Base-by-base conservation (phyloP, 1,284 basidiomycete species). In the Pisolithus thermaeus region DNA sequence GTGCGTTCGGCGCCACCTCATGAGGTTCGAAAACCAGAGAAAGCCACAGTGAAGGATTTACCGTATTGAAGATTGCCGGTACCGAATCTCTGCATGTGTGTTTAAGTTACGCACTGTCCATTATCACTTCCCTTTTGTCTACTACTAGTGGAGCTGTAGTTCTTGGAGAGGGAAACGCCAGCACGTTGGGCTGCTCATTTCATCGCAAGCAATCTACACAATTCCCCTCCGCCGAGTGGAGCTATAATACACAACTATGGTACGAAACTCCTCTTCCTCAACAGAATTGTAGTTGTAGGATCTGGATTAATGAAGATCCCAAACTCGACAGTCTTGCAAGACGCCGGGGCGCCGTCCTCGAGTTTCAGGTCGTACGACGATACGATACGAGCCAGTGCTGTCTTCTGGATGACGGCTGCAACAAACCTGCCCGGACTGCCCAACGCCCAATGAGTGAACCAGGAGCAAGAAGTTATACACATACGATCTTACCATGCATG, bases 301-400 rank as follows among this genome's bases (percentile, higher is more conserved):
- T 46, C 44, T 12, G 44, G 44, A 9, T 4, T 7, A 18, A 32
- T 11, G 28, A 46, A 46, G 12, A 46, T 22, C 12, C 44, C 44
- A 18, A 35, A 18, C 18, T 46, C 30, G 8, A 11, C 4, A 14
- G 30, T 12, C 18, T 35, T 46, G 18, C 18, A 16, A 7, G 63
- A 58, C 18, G 59, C 51, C 6, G 60, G 60, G 62, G 61, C 61
- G 16, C 63, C 67, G 1, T 62, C 61, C 47, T 62, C 64, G 23
- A 76, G 56, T 59, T 73, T 75, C 28, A 79, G 54, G 51, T 79
- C 77, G 56, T 78, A 45, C 38, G 38, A 18, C 38, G 38, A 18
- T 18, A 39, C n/a, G 22, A 39, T 39, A 12, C 18, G 38, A 39
- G 38, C 38, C 18, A 39, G 38, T 12, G 9, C 20, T 14, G 11